A percentile compares a stretch with the other conserved stretches of the same genome.
Evolutionary conservation across 1,284 basidiomycete species (phyloP).

Genomic region (Tausonia pullulans): DNA sequence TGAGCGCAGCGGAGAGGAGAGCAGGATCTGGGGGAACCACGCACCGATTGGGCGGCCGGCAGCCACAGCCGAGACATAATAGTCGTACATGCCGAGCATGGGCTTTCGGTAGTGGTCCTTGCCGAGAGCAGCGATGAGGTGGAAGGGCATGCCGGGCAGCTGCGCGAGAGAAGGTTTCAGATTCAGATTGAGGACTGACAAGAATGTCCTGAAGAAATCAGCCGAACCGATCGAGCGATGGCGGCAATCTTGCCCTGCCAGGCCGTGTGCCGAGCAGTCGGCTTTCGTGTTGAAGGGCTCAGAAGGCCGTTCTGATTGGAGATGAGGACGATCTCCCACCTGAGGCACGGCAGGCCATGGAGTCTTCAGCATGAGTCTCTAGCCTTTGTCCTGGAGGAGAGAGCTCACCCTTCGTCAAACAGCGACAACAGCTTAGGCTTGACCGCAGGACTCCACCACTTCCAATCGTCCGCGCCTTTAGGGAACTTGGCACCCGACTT

Average conservation of each 20-base stretch:
- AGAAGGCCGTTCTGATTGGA: constrained; percentile 14
- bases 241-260: constrained; percentile 10
- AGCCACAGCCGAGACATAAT: constrained; percentile 44
- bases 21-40: constrained; percentile 18
- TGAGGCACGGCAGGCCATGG: background rate
- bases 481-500: constrained; percentile 42
- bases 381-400: background rate
- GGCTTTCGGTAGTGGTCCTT: constrained; percentile 78
- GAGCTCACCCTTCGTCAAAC: constrained; percentile 49
- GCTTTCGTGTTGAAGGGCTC: background rate
- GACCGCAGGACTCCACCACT: constrained; percentile 65
- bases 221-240: constrained; percentile 3
- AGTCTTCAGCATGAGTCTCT: background rate
- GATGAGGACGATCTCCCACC: constrained; percentile 9
- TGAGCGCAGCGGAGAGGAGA: background rate
- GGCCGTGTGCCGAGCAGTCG: background rate
- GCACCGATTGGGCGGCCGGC: constrained; percentile 53
- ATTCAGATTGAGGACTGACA: background rate
- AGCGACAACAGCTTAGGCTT: constrained; percentile 52
- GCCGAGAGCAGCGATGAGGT: constrained; percentile 61
- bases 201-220: background rate
- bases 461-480: constrained; percentile 46
- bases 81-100: constrained; percentile 74
- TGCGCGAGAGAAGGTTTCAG: constrained; percentile 27
- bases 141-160: constrained; percentile 64